Evolutionary conservation across 371 early-diverging fungal genomes (phyloP), one percentile per base, ranked within the genome.

Genomic region (Basidiobolus meristosporus): DNA sequence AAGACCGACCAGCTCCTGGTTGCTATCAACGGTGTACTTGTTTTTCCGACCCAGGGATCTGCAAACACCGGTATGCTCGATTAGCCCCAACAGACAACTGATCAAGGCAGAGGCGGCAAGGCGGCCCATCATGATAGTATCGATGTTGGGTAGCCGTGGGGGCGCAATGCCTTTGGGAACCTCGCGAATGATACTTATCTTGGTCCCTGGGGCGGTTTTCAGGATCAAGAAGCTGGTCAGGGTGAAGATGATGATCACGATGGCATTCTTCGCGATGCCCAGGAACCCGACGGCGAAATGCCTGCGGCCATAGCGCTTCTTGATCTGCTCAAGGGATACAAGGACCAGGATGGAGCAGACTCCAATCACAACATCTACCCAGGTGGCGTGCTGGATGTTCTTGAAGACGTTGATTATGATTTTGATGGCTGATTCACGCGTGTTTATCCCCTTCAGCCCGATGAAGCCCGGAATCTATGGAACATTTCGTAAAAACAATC

Each of bases 1-100:
- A 17, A 88, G 62, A 11, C 88, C 84, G 36, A 85, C 65, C 15
- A 87, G 55, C 53, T 90, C 91, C 51, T 86, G 86, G 46, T 74
- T 72, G 14, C 74, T 64, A 35, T 70, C 61, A 44, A 77, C 55
- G 22, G 42, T 45, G 33, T 54, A 54, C 14, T 44, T 41, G 36
- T 39, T 45, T 66, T 73, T 77, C 51, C 63, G 68, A 9, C 79
- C 87, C 7, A 17, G n/a, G 10, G 26, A 26, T 26, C 26, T 26
- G 26, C 26, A 26, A 26, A 26, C 26, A 26, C 26, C 26, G 9
- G 26, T 26, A 26, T 26, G 26, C 9, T 26, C 26, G 3, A 26
- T 26, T 26, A 26, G 9, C 5, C 26, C 26, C 3, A 26, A 9
- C 9, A 26, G 9, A 26, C 26, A 26, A 9, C 26, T 26, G 26